Evolutionary conservation across 495 filamentous ascomycete species (phyloP), one percentile per base, ranked within the genome.

Genomic region (Amphirosellinia nigrospora): DNA sequence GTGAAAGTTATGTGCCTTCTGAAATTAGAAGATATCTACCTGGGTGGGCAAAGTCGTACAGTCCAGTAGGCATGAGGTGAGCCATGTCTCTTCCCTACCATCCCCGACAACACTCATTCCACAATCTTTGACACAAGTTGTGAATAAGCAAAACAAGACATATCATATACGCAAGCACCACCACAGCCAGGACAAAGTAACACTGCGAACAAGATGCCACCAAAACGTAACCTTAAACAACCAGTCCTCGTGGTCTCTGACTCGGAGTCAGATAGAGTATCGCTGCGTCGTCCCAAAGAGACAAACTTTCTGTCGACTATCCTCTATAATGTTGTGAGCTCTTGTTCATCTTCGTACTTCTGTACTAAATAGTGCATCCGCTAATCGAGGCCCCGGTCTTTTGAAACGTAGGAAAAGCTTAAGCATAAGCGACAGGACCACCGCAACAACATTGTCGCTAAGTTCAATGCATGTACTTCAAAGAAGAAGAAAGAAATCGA

Each of bases 211-310:
- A 68, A 21, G 21, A 68, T 68, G 66, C 66, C 66, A 15, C 55
- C 66, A 6, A 68, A 68, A 56, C 66, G 66, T 28, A n/a, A n/a
- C n/a, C n/a, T n/a, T n/a, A 60, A 61, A 41, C 41, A n/a, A 19
- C 43, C 28, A 1, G 66, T 39, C 8, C 11, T 30, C 5, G 19
- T 36, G 28, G 9, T 1, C 64, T 53, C 58, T 3, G 56, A 53
- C 56, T 69, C 66, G 4, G 66, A 34, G 41, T 45, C 66, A 19
- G 41, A 68, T 19, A 26, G 4, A 23, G 53, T 41, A 32, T 30
- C 43, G 16, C 30, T 23, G n/a, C 53, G 21, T 26, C 55, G 53
- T 68, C 66, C 55, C 66, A 60, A 56, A 21, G 55, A 21, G 30
- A 61, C n/a, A 10, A 8, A 28, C 11, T n/a, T 48, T 41, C 45